Evolutionary conservation across 2,329 filamentous ascomycete species (phyloP).

Genomic region (Ilyonectria mors-panacis): DNA sequence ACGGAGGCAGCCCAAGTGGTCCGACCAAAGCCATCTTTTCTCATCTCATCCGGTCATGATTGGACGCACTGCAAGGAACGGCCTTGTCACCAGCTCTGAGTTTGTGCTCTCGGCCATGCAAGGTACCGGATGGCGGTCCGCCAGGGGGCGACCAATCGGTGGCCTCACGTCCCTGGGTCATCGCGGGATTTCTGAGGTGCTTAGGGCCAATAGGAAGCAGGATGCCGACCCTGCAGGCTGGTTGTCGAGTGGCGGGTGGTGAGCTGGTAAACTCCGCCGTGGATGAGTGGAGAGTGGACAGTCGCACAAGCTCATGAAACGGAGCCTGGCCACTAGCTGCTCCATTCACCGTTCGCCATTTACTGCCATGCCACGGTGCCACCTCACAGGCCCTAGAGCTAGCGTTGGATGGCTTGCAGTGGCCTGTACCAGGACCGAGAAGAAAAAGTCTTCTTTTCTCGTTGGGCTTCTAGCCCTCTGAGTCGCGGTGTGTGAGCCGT

Average conservation of each 20-base stretch:
- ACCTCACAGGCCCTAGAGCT: constrained; percentile 18
- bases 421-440: constrained; percentile 13
- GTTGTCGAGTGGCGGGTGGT: constrained; percentile 10
- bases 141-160: constrained; percentile 48
- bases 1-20: constrained; percentile 30
- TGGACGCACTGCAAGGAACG: constrained; percentile 45
- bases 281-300: constrained; percentile 22
- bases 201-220: neutral
- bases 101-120: constrained; percentile 37
- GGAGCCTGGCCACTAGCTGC: constrained; percentile 14
- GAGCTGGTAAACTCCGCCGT: constrained; percentile 18
- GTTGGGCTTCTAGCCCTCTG: constrained; percentile 12
- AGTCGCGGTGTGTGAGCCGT: constrained; percentile 15
- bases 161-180: constrained; percentile 44
- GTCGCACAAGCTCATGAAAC: constrained; percentile 20
- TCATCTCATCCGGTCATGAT: constrained; percentile 36
- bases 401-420: constrained; percentile 14
- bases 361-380: constrained; percentile 22
- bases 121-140: constrained; percentile 43
- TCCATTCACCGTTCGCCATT: constrained; percentile 20
- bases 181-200: constrained; percentile 20
- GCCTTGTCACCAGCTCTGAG: constrained; percentile 41
- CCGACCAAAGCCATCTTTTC: constrained; percentile 36
- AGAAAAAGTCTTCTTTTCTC: constrained; percentile 11
- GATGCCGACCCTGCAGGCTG: neutral